Evolutionary conservation across 225 moss, liverwort and hornwort species (phyloP), one percentile per base, ranked within the genome.

Genomic region (Sphagnum contortum): DNA sequence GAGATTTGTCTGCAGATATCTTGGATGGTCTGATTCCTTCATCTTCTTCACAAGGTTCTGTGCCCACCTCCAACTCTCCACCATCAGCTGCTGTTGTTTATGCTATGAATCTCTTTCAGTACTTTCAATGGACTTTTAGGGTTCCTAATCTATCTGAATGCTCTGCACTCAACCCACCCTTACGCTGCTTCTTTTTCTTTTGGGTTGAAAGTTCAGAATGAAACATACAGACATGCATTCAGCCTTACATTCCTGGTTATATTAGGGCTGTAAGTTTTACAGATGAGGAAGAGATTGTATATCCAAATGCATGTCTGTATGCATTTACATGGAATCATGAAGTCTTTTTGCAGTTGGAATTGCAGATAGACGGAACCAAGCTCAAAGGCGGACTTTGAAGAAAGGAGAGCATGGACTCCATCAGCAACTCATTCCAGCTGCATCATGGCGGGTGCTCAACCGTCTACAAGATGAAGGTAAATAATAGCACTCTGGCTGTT

Each of bases 381-480:
- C 80, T 45, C 79, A 83, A 57, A 72, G 89, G 45, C 89, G 84
- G 46, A 71, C 91, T 58, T 57, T 93, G 48, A 80, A 71, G 65
- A 76, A 64, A 71, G 67, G 71, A n/a, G 84, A 93, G 59, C 98
- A 98, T 80, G 87, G 93, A 29, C 73, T 98, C 64, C 82, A 79
- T 55, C 81, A 86, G 70, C 80, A 72, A 4, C 84, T 88, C 48
- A 96, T 98, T 61, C 89, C 98, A 61, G 48, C 74, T 65, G 85
- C 91, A 55, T 79, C 91, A 5, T 98, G 98, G 98, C 85, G 70
- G 62, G 91, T 98, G 58, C 85, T 98, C 68, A 77, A 79, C 66
- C 83, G 77, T 14, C 79, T 98, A 66, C 85, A 79, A 48, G 79
- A 78, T 62, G 76, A 85, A 81, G 96, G 96, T 74, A 78, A 63